A percentile compares a stretch with the other conserved stretches of the same genome.
phyloP scores from a whole-genome alignment of 2,329 filamentous ascomycete species.

The Penicillium sp. region DNA sequence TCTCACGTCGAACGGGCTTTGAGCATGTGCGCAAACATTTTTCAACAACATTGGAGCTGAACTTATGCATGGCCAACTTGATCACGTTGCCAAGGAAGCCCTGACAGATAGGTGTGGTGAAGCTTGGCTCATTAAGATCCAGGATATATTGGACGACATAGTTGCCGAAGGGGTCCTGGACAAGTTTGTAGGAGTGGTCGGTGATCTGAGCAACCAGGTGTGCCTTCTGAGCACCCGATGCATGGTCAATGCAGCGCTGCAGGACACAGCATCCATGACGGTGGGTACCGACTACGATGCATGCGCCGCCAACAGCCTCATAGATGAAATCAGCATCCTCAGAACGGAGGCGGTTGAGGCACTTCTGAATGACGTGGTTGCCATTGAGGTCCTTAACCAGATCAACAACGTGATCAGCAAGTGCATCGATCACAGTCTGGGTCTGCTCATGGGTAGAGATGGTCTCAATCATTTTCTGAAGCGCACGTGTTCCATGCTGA shows the following conservation, averaged over 20 bases:
- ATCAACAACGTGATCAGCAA: slow-evolving; percentile 82
- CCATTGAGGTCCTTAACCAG: slow-evolving; percentile 97
- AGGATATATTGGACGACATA: slow-evolving; percentile 99
- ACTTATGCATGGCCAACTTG: slow-evolving; percentile 88
- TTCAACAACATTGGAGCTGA: slow-evolving; percentile 98
- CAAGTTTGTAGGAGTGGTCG: slow-evolving; percentile 78
- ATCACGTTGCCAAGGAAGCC: slow-evolving; percentile 74
- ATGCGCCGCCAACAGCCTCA: slow-evolving; percentile 83
- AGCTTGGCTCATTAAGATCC: slow-evolving; percentile 81
- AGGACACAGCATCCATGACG: slow-evolving; percentile 97
- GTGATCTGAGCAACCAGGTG: slow-evolving; percentile 87
- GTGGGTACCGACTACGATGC: slow-evolving; percentile 90
- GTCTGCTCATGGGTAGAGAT: slow-evolving; percentile 85
- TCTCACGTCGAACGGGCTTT: slow-evolving; percentile 71
- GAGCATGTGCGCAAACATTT: slow-evolving; percentile 85
- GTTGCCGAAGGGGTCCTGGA: slow-evolving; percentile 97
- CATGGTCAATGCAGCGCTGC: slow-evolving; percentile 97
- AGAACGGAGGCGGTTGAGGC: slow-evolving; percentile 86
- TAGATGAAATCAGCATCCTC: slow-evolving; percentile 95
- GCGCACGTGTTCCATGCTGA: slow-evolving; percentile 91
- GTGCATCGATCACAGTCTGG: slow-evolving; percentile 79
- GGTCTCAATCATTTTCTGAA: slow-evolving; percentile 99
- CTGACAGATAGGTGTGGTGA: slow-evolving; percentile 83
- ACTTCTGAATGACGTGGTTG: slow-evolving; percentile 99
- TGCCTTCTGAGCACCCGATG: slow-evolving; percentile 82